phyloP scores from a whole-genome alignment of 2,329 filamentous ascomycete species.

The Cordyceps cateniannulata region DNA sequence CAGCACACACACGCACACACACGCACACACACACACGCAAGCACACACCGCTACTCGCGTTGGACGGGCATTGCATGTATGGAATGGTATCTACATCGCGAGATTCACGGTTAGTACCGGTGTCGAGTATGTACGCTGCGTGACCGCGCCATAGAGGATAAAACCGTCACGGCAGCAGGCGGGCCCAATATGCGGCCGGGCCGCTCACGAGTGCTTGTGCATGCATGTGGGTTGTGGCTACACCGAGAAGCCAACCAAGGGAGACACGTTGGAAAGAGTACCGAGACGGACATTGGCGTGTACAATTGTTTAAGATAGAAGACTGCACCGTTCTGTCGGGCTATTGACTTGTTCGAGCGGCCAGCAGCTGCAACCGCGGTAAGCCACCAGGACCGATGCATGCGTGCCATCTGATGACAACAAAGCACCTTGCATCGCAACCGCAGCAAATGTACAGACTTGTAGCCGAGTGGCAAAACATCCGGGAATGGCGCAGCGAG shows the following conservation, averaged over 20 bases:
- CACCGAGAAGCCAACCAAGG: neutral
- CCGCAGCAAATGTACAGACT: neutral
- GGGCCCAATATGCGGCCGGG: neutral
- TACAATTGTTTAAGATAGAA: neutral
- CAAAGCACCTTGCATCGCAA: neutral
- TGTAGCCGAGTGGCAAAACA: neutral
- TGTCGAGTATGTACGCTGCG: neutral
- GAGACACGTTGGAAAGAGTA: neutral
- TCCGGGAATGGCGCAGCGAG: neutral
- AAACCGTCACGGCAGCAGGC: neutral
- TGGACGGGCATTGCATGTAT: neutral
- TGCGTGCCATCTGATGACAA: neutral
- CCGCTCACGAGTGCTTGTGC: neutral
- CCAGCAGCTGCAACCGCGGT: too few relatives aligned
- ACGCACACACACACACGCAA: neutral
- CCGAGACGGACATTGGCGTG: neutral
- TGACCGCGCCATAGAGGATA: neutral
- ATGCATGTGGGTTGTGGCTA: neutral
- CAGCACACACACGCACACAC: neutral
- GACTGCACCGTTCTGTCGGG: neutral
- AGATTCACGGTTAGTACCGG: neutral
- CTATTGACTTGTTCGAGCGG: neutral
- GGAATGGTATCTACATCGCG: neutral
- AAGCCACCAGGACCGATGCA: too few relatives aligned
- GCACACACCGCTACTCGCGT: conserved; percentile 2